Conservation (phyloP, 2,329 filamentous ascomycete species). For the Bisporella sp. region DNA sequence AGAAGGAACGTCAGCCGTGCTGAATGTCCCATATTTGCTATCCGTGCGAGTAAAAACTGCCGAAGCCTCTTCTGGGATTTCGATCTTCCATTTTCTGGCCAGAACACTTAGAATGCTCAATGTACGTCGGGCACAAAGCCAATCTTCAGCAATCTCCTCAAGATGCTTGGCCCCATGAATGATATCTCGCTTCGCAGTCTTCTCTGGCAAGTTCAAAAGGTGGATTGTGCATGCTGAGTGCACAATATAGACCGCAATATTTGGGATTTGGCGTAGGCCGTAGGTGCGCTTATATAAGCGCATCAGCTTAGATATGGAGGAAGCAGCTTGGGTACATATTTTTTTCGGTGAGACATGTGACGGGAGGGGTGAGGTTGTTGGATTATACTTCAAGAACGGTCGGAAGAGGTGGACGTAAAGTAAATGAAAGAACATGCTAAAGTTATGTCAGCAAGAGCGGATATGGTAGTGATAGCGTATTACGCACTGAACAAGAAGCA, state of each 20-base stretch:
- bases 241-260: conserved; percentile 91
- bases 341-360: conserved; percentile 83
- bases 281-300: conserved; percentile 90
- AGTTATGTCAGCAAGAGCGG: conserved; percentile 17
- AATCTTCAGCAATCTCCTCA: conserved; percentile 92
- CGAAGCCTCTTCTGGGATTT: conserved; percentile 76
- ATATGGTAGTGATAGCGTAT: background rate
- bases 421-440: conserved; percentile 94
- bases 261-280: conserved; percentile 87
- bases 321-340: conserved; percentile 83
- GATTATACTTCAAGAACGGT: conserved; percentile 87
- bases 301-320: conserved; percentile 87
- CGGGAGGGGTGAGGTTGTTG: conserved; percentile 73
- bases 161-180: conserved; percentile 85
- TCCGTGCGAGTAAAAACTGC: conserved; percentile 72
- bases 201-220: conserved; percentile 85
- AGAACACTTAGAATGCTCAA: conserved; percentile 79
- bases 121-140: conserved; percentile 82
- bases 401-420: conserved; percentile 94
- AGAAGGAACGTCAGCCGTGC: conserved; percentile 28
- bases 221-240: conserved; percentile 95
- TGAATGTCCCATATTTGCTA: conserved; percentile 69
- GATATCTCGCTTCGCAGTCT: conserved; percentile 82
- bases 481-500: conserved; percentile 75
- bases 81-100: conserved; percentile 82